Percentiles rank a stretch among this genome's conserved stretches.
Evolutionary conservation across 352 stramenopile species (phyloP).

Genomic region (Blastocystis sp.): DNA sequence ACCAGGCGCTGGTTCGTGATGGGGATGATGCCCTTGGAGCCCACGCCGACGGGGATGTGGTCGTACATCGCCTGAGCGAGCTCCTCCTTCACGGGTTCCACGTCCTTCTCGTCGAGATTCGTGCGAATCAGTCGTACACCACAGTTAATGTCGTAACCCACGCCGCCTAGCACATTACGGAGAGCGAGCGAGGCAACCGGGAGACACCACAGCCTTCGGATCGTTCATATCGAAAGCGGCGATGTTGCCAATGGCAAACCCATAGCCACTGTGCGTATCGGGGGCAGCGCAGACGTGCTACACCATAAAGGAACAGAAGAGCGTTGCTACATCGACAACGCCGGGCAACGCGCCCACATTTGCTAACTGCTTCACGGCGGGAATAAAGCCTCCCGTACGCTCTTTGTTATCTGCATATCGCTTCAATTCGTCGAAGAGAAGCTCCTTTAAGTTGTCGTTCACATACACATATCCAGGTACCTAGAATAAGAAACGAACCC

Average conservation of each 20-base stretch:
- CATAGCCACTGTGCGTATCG: constrained; percentile 82
- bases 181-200: constrained; percentile 69
- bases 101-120: constrained; percentile 78
- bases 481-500: neutral
- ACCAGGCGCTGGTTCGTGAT: constrained; percentile 76
- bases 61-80: constrained; percentile 78
- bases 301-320: neutral
- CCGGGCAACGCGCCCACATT: constrained; percentile 82
- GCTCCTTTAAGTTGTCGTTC: constrained; percentile 75
- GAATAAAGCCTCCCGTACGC: constrained; percentile 75
- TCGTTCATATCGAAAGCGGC: constrained; percentile 82
- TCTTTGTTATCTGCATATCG: constrained; percentile 71
- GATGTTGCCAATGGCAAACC: constrained; percentile 83
- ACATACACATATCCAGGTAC: constrained; percentile 78
- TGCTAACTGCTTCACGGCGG: constrained; percentile 80
- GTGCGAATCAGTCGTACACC: constrained; percentile 78
- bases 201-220: constrained; percentile 77
- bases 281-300: constrained; percentile 71
- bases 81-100: constrained; percentile 74
- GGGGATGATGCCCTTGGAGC: constrained; percentile 78
- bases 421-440: constrained; percentile 78
- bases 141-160: constrained; percentile 83
- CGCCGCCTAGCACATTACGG: constrained; percentile 70
- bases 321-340: constrained; percentile 74
- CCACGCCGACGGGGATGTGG: constrained; percentile 81